A percentile compares a stretch with the other conserved stretches of the same genome.
phyloP scores from a whole-genome alignment of 768 basidiomycete genomes.

The Boletus tomentosulus region DNA sequence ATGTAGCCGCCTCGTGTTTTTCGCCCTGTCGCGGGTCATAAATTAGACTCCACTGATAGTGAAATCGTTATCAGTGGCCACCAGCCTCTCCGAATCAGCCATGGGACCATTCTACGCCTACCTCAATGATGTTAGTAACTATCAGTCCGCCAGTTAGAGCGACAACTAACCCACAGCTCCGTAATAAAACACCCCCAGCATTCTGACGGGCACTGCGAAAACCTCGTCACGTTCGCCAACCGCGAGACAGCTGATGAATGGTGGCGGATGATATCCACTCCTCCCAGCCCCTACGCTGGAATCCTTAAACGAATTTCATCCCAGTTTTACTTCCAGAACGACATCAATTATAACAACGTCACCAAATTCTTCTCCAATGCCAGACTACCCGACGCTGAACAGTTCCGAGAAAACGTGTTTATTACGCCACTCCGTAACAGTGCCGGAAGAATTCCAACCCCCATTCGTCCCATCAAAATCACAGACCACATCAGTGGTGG shows the following conservation, averaged over 20 bases:
- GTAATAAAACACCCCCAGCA: background rate
- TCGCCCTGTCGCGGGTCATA: too few species aligned
- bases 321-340: slow-evolving; percentile 1
- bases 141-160: background rate
- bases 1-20: too few species aligned
- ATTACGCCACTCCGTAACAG: background rate
- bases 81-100: background rate
- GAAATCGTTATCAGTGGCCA: background rate
- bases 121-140: background rate
- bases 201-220: background rate
- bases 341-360: background rate
- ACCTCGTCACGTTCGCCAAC: slow-evolving; percentile 17
- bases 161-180: background rate
- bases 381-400: background rate
- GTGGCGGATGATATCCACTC: slow-evolving; percentile 22
- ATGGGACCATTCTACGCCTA: slow-evolving; percentile 6
- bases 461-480: background rate
- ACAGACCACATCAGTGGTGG: slow-evolving; percentile 1
- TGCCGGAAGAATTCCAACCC: background rate
- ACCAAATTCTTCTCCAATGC: background rate
- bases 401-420: background rate
- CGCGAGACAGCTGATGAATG: slow-evolving; percentile 19
- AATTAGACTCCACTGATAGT: too few species aligned
- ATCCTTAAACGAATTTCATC: background rate
- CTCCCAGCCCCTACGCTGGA: slow-evolving; percentile 4